Percentiles rank a stretch among this genome's conserved stretches.
Conservation (phyloP, 73 alveolate species). For the Symbiodinium natans region DNA sequence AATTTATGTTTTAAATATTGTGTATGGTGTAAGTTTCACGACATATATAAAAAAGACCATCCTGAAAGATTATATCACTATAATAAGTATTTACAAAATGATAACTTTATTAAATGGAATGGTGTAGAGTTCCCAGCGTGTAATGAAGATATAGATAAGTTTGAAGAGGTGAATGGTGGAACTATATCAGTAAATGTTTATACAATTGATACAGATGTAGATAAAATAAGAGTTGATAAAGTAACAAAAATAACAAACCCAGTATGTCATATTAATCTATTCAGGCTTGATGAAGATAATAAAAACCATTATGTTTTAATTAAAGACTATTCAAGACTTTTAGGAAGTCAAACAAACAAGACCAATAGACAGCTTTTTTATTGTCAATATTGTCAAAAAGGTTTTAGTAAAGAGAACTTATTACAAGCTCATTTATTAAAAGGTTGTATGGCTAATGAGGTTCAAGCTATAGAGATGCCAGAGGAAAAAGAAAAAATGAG, state of each 20-base stretch:
- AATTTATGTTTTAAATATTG: not conserved
- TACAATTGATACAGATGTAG: not conserved
- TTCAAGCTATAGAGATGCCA: slow-evolving; percentile 7
- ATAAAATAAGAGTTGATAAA: not conserved
- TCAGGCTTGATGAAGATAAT: not conserved
- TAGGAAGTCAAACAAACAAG: not conserved
- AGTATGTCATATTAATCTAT: slow-evolving; percentile 2
- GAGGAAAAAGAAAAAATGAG: not conserved
- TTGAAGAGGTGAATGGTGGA: not conserved
- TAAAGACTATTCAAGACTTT: too few species aligned
- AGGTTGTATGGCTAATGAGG: slow-evolving; percentile 40
- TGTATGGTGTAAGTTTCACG: not conserved
- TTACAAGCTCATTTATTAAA: not conserved
- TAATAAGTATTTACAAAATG: not conserved
- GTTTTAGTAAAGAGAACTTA: not conserved
- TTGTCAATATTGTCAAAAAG: slow-evolving; percentile 15
- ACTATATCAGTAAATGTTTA: not conserved
- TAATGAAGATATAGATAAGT: slow-evolving; percentile 15
- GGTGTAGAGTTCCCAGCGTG: slow-evolving; percentile 17
- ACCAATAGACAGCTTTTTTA: not conserved
- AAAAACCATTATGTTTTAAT: not conserved
- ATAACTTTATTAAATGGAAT: not conserved
- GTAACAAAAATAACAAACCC: not conserved
- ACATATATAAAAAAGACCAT: not conserved
- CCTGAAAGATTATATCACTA: not conserved